Conservation (phyloP, 192 early-diverging fungal genomes). For the Coemansia sp. region DNA sequence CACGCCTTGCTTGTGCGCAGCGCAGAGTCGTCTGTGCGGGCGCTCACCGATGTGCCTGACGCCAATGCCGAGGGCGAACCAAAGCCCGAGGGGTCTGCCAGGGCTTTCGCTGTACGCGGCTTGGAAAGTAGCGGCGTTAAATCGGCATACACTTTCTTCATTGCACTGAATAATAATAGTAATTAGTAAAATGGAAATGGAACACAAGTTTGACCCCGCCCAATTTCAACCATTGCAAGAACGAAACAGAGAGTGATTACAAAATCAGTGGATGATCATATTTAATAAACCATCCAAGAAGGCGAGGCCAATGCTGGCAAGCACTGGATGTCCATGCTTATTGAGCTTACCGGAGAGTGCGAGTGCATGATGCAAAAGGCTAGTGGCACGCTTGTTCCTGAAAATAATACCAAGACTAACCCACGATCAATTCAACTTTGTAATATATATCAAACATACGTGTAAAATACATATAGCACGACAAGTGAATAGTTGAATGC, state of each 20-base stretch:
- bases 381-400: slow-evolving; percentile 39
- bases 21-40: slow-evolving; percentile 25
- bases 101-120: slow-evolving; percentile 10
- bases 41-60: not conserved
- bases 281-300: slow-evolving; percentile 47
- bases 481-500: too few species aligned
- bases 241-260: too few species aligned
- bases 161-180: not conserved
- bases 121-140: slow-evolving; percentile 33
- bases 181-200: too few species aligned
- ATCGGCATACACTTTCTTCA: slow-evolving; percentile 38
- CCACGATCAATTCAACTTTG: not conserved
- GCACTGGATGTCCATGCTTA: slow-evolving; percentile 80
- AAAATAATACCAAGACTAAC: slow-evolving; percentile 69
- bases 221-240: too few species aligned
- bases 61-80: slow-evolving; percentile 21
- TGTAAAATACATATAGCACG: not conserved
- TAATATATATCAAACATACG: not conserved
- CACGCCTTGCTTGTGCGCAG: slow-evolving; percentile 84
- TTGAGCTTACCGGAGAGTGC: slow-evolving; percentile 87
- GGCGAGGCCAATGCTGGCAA: slow-evolving; percentile 76
- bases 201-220: too few species aligned
- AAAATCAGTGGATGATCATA: too few species aligned
- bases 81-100: slow-evolving; percentile 42
- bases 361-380: slow-evolving; percentile 73